Evolutionary conservation across 1,139 yeast species (phyloP), one percentile per base, ranked within the genome.

Genomic region (Taphrina populina): DNA sequence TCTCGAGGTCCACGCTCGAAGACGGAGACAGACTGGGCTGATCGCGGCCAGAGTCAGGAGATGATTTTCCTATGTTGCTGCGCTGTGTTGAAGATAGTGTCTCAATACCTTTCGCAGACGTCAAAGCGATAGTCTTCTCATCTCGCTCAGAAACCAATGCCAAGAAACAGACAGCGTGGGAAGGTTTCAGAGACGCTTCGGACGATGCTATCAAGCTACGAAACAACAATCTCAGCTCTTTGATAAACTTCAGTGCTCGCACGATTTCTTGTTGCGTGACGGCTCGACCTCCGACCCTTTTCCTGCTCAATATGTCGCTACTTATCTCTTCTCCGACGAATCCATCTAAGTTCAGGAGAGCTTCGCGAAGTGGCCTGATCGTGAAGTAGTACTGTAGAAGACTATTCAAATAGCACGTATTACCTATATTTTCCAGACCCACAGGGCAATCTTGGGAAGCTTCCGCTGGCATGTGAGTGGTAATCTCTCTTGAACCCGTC

Each of bases 341-440:
- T 29, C 68, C 66, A 45, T 76, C 75, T 61, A 84, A 88, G 1
- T 72, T 65, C 53, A 85, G 66, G 15, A 88, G 77, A 60, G 79
- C 76, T 1, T 84, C 81, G 58, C 97, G 76, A 45, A 92, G 72
- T 0, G 96, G 96, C 56, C 80, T 79, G 52, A 92, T 81, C 8
- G 90, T 84, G 70, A 88, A 92, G 67, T 88, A 90, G 65, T 84
- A 92, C 66, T 92, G 98, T 30, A 92, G 72, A 53, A 92, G 74
- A 0, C 96, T 83, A 69, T 92, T 92, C 46, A 59, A 40, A 32
- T 92, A 92, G 70, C 99, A 92, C 1, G 98, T 92, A 67, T 94
- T 92, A 23, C 98, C 98, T 67, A 88, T 73, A 67, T 92, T 92
- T 58, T 79, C 78, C 61, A 92, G 75, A 0, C 99, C 99, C 36